phyloP scores from a whole-genome alignment of 176 grass and related monocot genomes.

The Phragmites australis region DNA sequence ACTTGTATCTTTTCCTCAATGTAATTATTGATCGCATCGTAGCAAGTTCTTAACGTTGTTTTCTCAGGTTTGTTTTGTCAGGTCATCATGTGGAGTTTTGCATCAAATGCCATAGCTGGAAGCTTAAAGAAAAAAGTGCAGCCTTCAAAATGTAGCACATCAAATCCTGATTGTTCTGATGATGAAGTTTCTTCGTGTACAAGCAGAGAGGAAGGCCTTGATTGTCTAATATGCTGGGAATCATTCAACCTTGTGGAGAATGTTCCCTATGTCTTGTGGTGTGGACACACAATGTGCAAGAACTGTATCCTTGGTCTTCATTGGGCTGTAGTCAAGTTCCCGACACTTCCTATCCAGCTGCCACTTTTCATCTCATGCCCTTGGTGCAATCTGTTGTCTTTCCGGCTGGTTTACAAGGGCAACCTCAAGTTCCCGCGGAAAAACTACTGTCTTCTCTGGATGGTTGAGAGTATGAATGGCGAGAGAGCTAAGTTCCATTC shows the following conservation, averaged over 20 bases:
- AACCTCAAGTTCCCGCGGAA: slow-evolving; percentile 82
- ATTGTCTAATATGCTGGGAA: slow-evolving; percentile 95
- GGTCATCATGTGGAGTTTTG: slow-evolving; percentile 58
- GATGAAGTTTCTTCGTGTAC: slow-evolving; percentile 87
- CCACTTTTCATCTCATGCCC: slow-evolving; percentile 88
- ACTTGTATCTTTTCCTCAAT: not conserved
- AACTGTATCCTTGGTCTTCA: slow-evolving; percentile 84
- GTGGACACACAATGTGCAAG: slow-evolving; percentile 97
- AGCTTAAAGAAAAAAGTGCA: slow-evolving; percentile 46
- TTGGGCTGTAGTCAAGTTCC: slow-evolving; percentile 84
- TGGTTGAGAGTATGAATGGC: slow-evolving; percentile 88
- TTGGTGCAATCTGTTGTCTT: slow-evolving; percentile 82
- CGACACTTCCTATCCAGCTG: slow-evolving; percentile 67
- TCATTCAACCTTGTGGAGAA: slow-evolving; percentile 98
- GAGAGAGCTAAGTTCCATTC: slow-evolving; percentile 60
- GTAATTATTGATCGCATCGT: not conserved
- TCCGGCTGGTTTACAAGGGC: slow-evolving; percentile 75
- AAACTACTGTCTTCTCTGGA: slow-evolving; percentile 94
- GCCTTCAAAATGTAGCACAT: slow-evolving; percentile 36
- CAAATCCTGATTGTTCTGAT: slow-evolving; percentile 67
- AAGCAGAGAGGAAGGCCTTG: slow-evolving; percentile 77
- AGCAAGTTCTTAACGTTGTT: not conserved
- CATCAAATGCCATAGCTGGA: slow-evolving; percentile 64
- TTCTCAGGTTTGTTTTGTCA: slow-evolving; percentile 16
- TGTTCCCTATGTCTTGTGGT: slow-evolving; percentile 88